Base-by-base conservation (phyloP, 2,329 filamentous ascomycete species). In the Fusarium nygamai region DNA sequence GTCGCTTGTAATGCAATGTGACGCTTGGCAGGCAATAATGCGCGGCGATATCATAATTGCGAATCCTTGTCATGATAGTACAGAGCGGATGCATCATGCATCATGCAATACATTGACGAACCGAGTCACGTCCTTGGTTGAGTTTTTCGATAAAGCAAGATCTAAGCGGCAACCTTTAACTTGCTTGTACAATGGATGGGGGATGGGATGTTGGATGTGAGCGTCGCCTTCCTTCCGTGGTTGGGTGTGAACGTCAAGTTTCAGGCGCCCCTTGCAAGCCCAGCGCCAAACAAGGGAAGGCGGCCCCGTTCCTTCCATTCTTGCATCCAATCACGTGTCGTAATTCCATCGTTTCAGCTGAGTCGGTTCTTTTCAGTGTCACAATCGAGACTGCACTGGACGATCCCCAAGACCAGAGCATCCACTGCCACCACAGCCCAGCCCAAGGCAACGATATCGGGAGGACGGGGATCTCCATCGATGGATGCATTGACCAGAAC, bases 321-420 rank as follows among this genome's bases (percentile, higher is more conserved):
- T 12, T 14, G 13, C 6, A n/a, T 16, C 75, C 76, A 78, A 78
- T 77, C 76, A 75, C 51, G 63, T 69, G 54, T 36, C 65, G 27
- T 29, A 12, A 20, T 65, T 16, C 47, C 59, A 64, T 51, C 16
- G 61, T 74, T 69, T 78, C 76, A 78, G 76, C 76, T 78, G 76
- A 61, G 69, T 60, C 39, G 61, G 65, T 72, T 69, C 70, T 64
- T 58, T 39, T 62, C 60, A 66, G 60, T 53, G 66, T 72, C 61
- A 75, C 67, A 74, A 64, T 66, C 33, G 31, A 62, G 61, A 56
- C 68, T 68, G 24, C 34, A 64, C 29, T 58, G 48, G 61, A 62
- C 44, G 71, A 72, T 62, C 60, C 43, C 60, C 36, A 53, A 53
- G 19, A 39, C 27, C 29, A 34, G 38, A 67, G 62, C 69, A 71